phyloP scores from a whole-genome alignment of 352 stramenopile genomes.

The Phytophthora europaea region DNA sequence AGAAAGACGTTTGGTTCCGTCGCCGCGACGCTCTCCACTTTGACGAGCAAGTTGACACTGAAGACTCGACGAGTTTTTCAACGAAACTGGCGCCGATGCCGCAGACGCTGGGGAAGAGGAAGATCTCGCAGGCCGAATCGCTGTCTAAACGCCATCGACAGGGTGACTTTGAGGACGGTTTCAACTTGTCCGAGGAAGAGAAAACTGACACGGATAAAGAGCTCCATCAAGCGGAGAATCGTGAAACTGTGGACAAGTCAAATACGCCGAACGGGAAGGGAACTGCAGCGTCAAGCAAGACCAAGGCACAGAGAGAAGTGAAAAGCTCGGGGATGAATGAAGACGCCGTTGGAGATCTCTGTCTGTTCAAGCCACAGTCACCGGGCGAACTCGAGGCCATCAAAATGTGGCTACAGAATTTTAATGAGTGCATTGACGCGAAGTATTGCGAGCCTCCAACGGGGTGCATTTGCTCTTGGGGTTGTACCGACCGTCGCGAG shows the following conservation, averaged over 20 bases:
- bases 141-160: background rate
- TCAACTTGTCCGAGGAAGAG: background rate
- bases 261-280: background rate
- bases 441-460: constrained; percentile 5
- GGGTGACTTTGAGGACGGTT: background rate
- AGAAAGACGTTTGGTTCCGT: constrained; percentile 19
- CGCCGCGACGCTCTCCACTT: background rate
- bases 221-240: background rate
- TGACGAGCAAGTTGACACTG: background rate
- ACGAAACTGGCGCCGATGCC: background rate
- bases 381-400: constrained; percentile 15
- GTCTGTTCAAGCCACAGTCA: constrained; percentile 10
- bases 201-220: background rate
- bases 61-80: background rate
- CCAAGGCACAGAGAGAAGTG: background rate
- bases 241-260: background rate
- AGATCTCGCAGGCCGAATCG: background rate
- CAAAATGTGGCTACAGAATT: constrained; percentile 5
- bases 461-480: constrained; percentile 10
- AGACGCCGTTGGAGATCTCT: background rate
- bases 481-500: background rate
- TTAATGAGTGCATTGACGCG: constrained; percentile 4
- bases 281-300: background rate
- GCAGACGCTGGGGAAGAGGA: constrained; percentile 4
- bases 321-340: background rate